Conservation (phyloP, 257 asterid species). For the Rubia yunnanensis region DNA sequence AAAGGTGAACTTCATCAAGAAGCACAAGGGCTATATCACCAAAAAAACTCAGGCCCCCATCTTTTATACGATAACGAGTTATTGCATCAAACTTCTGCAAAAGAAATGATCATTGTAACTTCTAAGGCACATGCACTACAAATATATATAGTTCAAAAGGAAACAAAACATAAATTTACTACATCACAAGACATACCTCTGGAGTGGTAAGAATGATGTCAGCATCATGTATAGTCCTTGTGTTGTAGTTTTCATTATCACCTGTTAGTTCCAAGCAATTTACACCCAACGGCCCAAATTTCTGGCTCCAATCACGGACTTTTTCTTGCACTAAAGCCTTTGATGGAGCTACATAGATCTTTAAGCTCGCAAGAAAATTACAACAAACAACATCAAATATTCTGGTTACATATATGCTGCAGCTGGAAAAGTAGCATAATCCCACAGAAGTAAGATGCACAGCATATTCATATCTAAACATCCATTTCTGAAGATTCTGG, state of each 20-base stretch:
- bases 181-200: slow-evolving; percentile 42
- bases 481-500: background rate
- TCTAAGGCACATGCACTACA: background rate
- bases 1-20: slow-evolving; percentile 94
- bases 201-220: slow-evolving; percentile 96
- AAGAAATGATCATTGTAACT: slow-evolving; percentile 17
- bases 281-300: slow-evolving; percentile 73
- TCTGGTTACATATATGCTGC: background rate
- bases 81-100: slow-evolving; percentile 89
- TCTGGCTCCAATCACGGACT: slow-evolving; percentile 78
- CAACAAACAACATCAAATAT: background rate
- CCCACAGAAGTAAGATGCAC: background rate
- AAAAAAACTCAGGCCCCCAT: slow-evolving; percentile 94
- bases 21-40: slow-evolving; percentile 88
- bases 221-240: slow-evolving; percentile 70
- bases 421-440: background rate
- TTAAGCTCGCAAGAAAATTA: slow-evolving; percentile 17
- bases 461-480: background rate
- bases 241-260: slow-evolving; percentile 68
- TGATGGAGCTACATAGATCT: slow-evolving; percentile 94
- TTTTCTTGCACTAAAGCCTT: slow-evolving; percentile 98
- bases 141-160: background rate
- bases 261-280: slow-evolving; percentile 88
- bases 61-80: slow-evolving; percentile 77
- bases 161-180: background rate